Percentiles rank a stretch among this genome's conserved stretches.
These are phyloP conservation scores for Hygrophorus pudorinus DNA, from an alignment of 768 basidiomycete species.

Conservation along the genomic window DNA sequence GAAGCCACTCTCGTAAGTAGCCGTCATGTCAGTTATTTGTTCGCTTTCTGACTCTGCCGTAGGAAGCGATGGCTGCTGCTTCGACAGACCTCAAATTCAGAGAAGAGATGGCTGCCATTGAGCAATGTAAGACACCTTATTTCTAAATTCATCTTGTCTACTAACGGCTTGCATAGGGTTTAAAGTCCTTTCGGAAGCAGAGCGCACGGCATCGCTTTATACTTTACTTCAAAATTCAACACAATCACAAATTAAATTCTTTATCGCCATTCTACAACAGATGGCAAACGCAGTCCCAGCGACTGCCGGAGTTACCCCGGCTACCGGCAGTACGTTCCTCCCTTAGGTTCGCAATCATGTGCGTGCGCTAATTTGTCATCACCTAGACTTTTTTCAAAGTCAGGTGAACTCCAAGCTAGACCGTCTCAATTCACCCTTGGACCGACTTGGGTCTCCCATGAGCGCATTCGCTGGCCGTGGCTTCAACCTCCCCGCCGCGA, in stretches of 20 bases:
- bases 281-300: constrained; percentile 98
- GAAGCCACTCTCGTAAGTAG: constrained; percentile 66
- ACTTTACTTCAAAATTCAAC: constrained; percentile 98
- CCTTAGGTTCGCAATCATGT: constrained; percentile 4
- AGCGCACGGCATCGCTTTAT: constrained; percentile 99
- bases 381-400: constrained; percentile 39
- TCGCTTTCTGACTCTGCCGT: constrained; percentile 8
- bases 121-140: constrained; percentile 70
- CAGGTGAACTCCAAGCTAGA: not conserved
- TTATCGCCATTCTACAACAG: constrained; percentile 96
- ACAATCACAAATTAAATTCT: constrained; percentile 97
- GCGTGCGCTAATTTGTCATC: not conserved
- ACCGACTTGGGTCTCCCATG: no score
- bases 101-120: constrained; percentile 96
- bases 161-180: constrained; percentile 59
- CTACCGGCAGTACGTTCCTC: constrained; percentile 54
- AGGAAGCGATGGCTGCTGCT: constrained; percentile 98
- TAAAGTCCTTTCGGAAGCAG: constrained; percentile 97
- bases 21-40: constrained; percentile 9
- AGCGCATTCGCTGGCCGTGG: not conserved
- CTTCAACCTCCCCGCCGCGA: not conserved
- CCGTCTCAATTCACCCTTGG: not conserved
- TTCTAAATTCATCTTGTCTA: not conserved
- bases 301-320: constrained; percentile 90
- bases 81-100: constrained; percentile 99